A percentile compares a stretch with the other conserved stretches of the same genome.
Conservation (phyloP, 805 yeast genomes). For the Lipomyces yamanashiensis region DNA sequence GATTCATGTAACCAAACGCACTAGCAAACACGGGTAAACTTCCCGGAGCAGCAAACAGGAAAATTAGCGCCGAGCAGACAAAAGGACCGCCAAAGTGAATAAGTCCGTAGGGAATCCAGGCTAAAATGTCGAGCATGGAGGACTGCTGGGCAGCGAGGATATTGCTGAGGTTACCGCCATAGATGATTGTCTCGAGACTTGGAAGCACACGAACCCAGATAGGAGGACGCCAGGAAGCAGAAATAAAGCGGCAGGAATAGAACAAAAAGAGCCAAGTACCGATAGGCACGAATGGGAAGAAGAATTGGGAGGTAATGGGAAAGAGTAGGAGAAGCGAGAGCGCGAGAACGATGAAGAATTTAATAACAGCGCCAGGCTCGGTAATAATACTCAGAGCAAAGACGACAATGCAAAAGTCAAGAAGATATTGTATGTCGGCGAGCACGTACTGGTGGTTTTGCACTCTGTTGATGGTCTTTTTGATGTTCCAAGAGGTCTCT, state of each 20-base stretch:
- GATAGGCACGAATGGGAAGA: constrained; percentile 80
- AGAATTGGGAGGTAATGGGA: constrained; percentile 84
- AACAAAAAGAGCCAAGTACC: constrained; percentile 84
- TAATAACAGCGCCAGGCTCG: constrained; percentile 43
- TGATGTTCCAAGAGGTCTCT: constrained; percentile 33
- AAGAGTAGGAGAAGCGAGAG: constrained; percentile 57
- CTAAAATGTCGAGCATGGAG: constrained; percentile 73
- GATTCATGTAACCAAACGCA: constrained; percentile 93
- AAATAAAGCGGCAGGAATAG: constrained; percentile 71
- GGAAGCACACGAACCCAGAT: constrained; percentile 88
- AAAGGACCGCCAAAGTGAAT: constrained; percentile 91
- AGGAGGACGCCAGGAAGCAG: constrained; percentile 78
- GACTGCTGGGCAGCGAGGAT: constrained; percentile 75
- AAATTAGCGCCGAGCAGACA: constrained; percentile 75
- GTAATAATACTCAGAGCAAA: constrained; percentile 49
- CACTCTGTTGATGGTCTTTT: constrained; percentile 42
- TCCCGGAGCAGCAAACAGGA: constrained; percentile 90
- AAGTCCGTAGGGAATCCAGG: constrained; percentile 95
- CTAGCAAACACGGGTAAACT: constrained; percentile 81
- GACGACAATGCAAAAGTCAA: constrained; percentile 55
- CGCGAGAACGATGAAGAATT: constrained; percentile 48
- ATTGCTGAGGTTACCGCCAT: constrained; percentile 85
- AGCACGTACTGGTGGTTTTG: constrained; percentile 44
- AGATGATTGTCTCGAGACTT: constrained; percentile 86
- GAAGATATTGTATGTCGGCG: constrained; percentile 56